phyloP scores from a whole-genome alignment of 208 protist species.

The Trichomonas tenax region DNA sequence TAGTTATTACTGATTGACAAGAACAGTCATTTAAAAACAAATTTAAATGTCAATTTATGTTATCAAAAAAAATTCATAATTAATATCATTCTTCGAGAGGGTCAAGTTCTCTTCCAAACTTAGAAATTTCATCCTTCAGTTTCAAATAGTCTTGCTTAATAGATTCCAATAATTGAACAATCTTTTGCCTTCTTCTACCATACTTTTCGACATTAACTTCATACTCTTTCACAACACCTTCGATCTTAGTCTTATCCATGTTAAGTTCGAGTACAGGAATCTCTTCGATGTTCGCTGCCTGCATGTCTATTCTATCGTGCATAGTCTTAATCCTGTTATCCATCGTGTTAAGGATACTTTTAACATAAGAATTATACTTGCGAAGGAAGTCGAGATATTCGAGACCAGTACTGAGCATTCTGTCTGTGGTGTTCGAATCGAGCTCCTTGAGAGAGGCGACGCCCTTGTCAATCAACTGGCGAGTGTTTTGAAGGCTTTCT shows the following conservation, averaged over 20 bases:
- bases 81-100: not conserved
- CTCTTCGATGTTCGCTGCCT: not conserved
- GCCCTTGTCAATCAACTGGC: not conserved
- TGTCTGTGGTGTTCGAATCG: not conserved
- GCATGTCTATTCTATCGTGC: not conserved
- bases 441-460: not conserved
- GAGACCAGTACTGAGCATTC: not conserved
- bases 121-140: not conserved
- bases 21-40: too few relatives aligned
- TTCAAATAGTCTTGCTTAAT: not conserved
- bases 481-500: not conserved
- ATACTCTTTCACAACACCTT: not conserved
- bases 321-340: not conserved
- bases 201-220: not conserved
- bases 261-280: not conserved
- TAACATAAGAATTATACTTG: not conserved
- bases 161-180: not conserved
- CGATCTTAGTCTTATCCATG: not conserved
- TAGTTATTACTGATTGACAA: too few relatives aligned
- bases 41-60: too few relatives aligned
- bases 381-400: not conserved
- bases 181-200: not conserved
- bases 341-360: not conserved
- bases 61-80: too few relatives aligned
- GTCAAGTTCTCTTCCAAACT: not conserved